These are phyloP conservation scores for Berberis thunbergii DNA, from an alignment of 164 flowering plant species.

Conservation along the genomic window DNA sequence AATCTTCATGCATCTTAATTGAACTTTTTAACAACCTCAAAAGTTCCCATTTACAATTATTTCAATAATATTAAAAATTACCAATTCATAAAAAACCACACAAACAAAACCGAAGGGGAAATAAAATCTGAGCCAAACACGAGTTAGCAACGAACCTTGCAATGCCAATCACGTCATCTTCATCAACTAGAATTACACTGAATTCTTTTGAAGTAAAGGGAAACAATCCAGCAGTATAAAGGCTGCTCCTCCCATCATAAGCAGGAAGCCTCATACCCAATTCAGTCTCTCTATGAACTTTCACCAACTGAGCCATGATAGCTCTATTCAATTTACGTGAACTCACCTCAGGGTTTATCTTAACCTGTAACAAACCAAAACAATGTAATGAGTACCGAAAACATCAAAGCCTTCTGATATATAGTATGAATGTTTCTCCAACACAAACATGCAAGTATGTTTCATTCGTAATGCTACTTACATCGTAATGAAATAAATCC, in stretches of 20 bases:
- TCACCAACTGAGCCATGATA: conserved; percentile 15
- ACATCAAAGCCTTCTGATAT: not conserved
- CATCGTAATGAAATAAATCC: conserved; percentile 14
- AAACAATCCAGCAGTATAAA: conserved; percentile 13
- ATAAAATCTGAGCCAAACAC: not conserved
- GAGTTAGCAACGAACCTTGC: conserved; percentile 2
- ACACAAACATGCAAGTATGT: not conserved
- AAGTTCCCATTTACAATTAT: too few species aligned
- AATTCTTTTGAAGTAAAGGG: conserved; percentile 14
- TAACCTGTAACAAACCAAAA: conserved; percentile 24
- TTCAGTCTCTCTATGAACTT: conserved; percentile 13
- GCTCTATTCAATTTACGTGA: conserved; percentile 11
- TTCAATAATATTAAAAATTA: too few species aligned
- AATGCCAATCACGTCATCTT: conserved; percentile 3
- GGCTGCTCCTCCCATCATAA: conserved; percentile 15
- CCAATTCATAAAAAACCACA: too few species aligned
- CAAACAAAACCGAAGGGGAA: too few species aligned
- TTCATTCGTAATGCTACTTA: not conserved
- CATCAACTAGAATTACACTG: conserved; percentile 5
- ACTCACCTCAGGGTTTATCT: conserved; percentile 32
- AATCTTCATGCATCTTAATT: too few species aligned
- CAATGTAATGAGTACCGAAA: not conserved
- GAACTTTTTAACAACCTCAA: too few species aligned
- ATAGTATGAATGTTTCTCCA: not conserved
- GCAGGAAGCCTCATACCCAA: conserved; percentile 14